Base-by-base conservation (phyloP, 2,329 filamentous ascomycete species). In the Microdochium bolleyi region DNA sequence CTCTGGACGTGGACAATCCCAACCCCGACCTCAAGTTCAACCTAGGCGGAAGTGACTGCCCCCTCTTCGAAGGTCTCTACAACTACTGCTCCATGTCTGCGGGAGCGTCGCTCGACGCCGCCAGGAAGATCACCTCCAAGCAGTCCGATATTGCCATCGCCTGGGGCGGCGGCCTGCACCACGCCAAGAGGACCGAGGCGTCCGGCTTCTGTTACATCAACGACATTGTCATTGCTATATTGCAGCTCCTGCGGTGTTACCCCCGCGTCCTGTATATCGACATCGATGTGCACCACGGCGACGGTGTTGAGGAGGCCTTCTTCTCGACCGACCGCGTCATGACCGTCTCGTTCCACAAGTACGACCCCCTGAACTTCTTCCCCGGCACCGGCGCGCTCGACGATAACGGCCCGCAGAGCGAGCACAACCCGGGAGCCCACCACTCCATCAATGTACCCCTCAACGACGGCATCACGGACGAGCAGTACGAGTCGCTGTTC, bases 131-230 rank as follows among this genome's bases (percentile, higher is more conserved):
- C 37, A 88, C 86, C 65, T 87, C 89, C 62, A 79, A 85, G 49
- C 88, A 96, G 70, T 90, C 91, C 27, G 89, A 97, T 64, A 96
- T 99, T 65, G 94, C 94, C 52, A 91, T 99, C 64, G 95, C 95
- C 62, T 99, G 94, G 94, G 94, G 91, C 19, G 94, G 94, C 34
- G 94, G 94, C 11, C 80, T 99, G 27, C 94, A 99, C 69, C 94
- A 99, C 65, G 94, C 94, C 48, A 96, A 97, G 70, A 94, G 92
- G 66, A 83, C 87, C 51, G 91, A 96, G 70, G 92, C 94, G 0
- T 92, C 88, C 14, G 94, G 94, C 0, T 99, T 99, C 70, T 99
- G 94, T 74, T 99, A 99, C 73, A 91, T 97, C 73, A 99, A 99
- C 69, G 94, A 99, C 70, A 97, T 97, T 62, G 94, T 97, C 54